Percentiles rank a stretch among this genome's conserved stretches.
These are phyloP conservation scores for Sicyos edulis DNA, from an alignment of 306 rosid genomes.

Conservation along the genomic window DNA sequence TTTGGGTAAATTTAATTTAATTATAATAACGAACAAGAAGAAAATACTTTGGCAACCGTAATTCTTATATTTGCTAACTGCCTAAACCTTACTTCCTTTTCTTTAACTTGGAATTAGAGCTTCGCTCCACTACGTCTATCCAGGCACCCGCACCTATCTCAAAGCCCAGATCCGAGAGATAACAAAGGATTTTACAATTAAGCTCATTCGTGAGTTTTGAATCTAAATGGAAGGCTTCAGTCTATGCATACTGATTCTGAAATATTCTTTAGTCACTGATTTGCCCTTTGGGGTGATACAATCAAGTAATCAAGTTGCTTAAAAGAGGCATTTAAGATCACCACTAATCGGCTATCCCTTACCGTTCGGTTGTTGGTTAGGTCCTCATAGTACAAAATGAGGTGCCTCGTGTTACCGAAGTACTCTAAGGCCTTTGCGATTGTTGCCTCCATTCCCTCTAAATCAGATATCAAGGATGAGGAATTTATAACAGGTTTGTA, in stretches of 20 bases:
- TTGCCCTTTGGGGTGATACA: background rate
- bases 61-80: background rate
- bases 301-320: background rate
- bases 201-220: too few species aligned
- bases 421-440: conserved; percentile 51
- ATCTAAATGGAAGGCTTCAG: background rate
- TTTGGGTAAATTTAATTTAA: too few species aligned
- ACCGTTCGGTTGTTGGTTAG: conserved; percentile 59
- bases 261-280: background rate
- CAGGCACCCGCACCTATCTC: too few species aligned
- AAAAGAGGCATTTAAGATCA: background rate
- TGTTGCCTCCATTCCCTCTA: conserved; percentile 58
- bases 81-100: background rate
- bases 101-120: too few species aligned
- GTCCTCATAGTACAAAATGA: conserved; percentile 76
- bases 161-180: too few species aligned
- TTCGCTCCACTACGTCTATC: too few species aligned
- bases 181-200: too few species aligned
- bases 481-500: conserved; percentile 72
- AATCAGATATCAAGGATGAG: conserved; percentile 44
- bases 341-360: conserved; percentile 28
- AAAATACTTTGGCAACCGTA: background rate
- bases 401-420: conserved; percentile 71
- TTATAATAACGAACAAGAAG: background rate
- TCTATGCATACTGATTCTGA: background rate